Evolutionary conservation across 148 eudicot genomes (phyloP).

Genomic region (Talinum fruticosum): DNA sequence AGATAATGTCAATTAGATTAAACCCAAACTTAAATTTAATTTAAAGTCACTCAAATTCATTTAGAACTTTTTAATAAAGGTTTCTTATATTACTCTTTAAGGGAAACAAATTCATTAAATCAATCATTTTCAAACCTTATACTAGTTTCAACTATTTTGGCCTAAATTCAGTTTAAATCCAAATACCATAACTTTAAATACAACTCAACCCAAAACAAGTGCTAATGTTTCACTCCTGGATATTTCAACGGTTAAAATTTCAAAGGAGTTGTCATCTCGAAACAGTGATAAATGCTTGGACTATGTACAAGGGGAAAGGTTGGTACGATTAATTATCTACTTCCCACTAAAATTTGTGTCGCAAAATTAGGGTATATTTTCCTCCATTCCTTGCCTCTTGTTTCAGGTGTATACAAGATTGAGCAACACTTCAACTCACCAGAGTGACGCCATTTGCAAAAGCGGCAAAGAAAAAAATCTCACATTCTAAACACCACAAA

Average conservation of each 20-base stretch:
- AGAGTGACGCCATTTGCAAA: background rate
- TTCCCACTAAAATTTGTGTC: slow-evolving; percentile 5
- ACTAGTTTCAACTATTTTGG: no score
- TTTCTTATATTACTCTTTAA: no score
- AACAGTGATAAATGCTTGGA: background rate
- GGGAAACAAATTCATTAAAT: no score
- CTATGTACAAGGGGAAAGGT: background rate
- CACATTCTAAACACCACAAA: background rate
- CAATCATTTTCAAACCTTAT: no score
- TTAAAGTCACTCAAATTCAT: no score
- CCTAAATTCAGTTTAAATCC: no score
- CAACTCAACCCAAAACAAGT: no score
- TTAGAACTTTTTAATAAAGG: no score
- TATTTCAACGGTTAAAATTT: background rate
- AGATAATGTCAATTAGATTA: no score
- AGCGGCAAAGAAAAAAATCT: background rate
- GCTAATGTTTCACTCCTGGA: no score
- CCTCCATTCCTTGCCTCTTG: background rate
- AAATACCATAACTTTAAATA: no score
- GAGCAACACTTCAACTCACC: background rate
- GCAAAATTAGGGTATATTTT: slow-evolving; percentile 14
- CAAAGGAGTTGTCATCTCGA: background rate
- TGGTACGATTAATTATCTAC: background rate
- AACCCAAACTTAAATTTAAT: no score
- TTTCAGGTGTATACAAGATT: slow-evolving; percentile 14